Evolutionary conservation across 345 rosid genomes (phyloP).

Genomic region (Linum usitatissimum): DNA sequence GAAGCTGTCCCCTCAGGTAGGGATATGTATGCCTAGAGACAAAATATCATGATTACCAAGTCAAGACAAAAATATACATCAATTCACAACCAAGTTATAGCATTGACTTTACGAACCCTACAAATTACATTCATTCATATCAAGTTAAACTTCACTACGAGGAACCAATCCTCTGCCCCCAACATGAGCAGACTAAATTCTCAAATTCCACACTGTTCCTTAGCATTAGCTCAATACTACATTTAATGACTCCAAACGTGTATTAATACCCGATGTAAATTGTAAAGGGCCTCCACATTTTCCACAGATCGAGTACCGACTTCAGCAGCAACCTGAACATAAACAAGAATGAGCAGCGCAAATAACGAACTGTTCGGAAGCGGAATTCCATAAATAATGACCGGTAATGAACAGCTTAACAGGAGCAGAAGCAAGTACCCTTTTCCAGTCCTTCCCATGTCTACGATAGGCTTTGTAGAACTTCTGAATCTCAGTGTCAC

Average conservation of each 20-base stretch:
- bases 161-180: neutral
- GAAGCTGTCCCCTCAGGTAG: constrained; percentile 95
- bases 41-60: neutral
- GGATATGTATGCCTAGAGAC: constrained; percentile 71
- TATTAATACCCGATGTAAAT: constrained; percentile 54
- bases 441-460: constrained; percentile 86
- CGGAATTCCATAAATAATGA: neutral
- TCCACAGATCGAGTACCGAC: constrained; percentile 63
- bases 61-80: neutral
- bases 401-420: neutral
- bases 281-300: constrained; percentile 88
- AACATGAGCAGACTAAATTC: neutral
- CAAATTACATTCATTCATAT: neutral
- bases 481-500: constrained; percentile 63
- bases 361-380: neutral
- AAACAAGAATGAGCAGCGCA: constrained; percentile 1
- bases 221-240: neutral
- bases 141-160: neutral
- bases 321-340: constrained; percentile 56
- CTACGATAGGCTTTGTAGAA: constrained; percentile 81
- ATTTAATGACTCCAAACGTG: neutral
- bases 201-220: neutral
- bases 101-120: neutral
- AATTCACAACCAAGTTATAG: neutral
- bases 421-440: constrained; percentile 33